Conservation (phyloP, 73 alveolate species). For the Loxodes magnus region DNA sequence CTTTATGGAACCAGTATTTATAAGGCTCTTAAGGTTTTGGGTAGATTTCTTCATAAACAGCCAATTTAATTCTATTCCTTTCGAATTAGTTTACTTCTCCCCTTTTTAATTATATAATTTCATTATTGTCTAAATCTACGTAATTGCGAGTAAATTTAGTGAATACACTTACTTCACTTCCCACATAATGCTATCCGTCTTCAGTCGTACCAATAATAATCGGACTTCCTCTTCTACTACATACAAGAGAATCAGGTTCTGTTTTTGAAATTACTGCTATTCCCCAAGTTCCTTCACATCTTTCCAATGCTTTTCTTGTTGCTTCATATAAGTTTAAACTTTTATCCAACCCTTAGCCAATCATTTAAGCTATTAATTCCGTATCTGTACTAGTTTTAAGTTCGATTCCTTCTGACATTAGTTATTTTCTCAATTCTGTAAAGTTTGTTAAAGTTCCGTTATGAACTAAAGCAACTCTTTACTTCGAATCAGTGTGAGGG, state of each 20-base stretch:
- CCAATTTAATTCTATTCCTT: conserved; percentile 1
- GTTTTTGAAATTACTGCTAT: conserved; percentile 29
- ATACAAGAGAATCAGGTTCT: conserved; percentile 38
- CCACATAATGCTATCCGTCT: conserved; percentile 32
- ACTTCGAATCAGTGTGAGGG: conserved; percentile 68
- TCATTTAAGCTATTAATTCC: conserved; percentile 63
- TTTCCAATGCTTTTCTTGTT: conserved; percentile 40
- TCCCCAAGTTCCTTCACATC: conserved; percentile 45
- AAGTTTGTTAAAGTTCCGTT: conserved; percentile 73
- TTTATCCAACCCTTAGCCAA: conserved; percentile 38
- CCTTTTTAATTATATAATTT: conserved; percentile 36
- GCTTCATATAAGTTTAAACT: conserved; percentile 46
- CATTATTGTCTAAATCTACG: conserved; percentile 55
- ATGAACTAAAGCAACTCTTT: conserved; percentile 60
- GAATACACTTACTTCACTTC: conserved; percentile 66
- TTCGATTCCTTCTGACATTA: conserved; percentile 30
- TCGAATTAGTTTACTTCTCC: conserved; percentile 22
- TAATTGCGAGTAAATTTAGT: conserved; percentile 56
- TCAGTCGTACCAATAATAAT: conserved; percentile 23
- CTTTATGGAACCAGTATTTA: conserved; percentile 50
- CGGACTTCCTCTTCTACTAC: conserved; percentile 48
- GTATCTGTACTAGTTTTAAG: conserved; percentile 62
- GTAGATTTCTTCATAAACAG: conserved; percentile 27
- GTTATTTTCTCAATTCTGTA: conserved; percentile 32
- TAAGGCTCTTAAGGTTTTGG: conserved; percentile 35